Evolutionary conservation across 805 yeast species (phyloP).

Genomic region (Pichia scutulata): DNA sequence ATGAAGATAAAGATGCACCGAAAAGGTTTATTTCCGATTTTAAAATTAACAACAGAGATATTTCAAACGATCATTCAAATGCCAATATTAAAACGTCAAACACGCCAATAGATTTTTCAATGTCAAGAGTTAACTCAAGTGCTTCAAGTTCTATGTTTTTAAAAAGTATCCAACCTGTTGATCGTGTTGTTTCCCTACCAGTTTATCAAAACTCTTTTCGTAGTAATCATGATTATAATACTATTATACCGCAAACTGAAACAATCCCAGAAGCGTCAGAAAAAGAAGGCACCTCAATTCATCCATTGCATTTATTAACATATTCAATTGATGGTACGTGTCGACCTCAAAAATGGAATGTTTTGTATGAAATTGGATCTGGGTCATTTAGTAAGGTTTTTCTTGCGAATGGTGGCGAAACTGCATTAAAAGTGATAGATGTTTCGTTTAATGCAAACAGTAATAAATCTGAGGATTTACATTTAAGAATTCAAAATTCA

Average conservation of each 20-base stretch:
- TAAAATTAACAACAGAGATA: constrained; percentile 6
- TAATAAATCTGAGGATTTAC: constrained; percentile 29
- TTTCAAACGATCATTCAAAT: not conserved
- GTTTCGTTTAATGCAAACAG: constrained; percentile 26
- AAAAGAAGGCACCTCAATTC: not conserved
- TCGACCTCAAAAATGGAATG: constrained; percentile 25
- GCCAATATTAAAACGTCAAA: not conserved
- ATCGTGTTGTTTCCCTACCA: constrained; percentile 26
- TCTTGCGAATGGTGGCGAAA: constrained; percentile 32
- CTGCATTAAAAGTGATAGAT: constrained; percentile 64
- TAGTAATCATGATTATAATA: not conserved
- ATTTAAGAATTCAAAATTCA: constrained; percentile 51
- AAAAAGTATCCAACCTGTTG: constrained; percentile 21
- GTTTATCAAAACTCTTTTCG: constrained; percentile 3
- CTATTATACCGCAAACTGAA: not conserved
- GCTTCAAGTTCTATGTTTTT: not conserved
- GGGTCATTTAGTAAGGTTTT: constrained; percentile 68
- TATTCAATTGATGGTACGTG: constrained; percentile 3
- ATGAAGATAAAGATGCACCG: not conserved
- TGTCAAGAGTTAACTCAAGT: not conserved
- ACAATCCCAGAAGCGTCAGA: not conserved
- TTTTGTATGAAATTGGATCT: constrained; percentile 41
- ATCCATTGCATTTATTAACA: constrained; percentile 1
- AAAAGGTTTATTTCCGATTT: constrained; percentile 14
- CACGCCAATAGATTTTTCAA: not conserved